Percentiles rank a stretch among this genome's conserved stretches.
These are phyloP conservation scores for Cercospora beticola DNA, from an alignment of 2,329 filamentous ascomycete genomes.

Conservation along the genomic window DNA sequence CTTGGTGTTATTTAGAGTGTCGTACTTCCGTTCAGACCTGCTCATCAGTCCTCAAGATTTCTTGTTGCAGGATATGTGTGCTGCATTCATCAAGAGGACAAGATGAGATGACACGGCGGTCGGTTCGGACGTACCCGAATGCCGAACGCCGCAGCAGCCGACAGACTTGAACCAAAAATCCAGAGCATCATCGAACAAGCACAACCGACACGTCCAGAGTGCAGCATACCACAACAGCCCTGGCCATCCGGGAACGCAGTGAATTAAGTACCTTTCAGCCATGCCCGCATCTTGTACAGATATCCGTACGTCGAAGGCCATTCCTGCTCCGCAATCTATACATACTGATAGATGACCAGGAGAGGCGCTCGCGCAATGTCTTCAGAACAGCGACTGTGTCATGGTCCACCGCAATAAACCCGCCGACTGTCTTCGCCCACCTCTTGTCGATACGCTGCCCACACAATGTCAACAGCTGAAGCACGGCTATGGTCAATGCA, in stretches of 20 bases:
- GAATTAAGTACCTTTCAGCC: not conserved
- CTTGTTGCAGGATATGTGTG: not conserved
- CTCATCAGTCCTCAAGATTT: not conserved
- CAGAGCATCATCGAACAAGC: not conserved
- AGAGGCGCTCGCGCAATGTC: conserved; percentile 86
- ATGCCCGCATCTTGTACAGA: conserved; percentile 98
- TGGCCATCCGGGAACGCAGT: not conserved
- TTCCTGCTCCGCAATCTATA: not conserved
- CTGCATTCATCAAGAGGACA: not conserved
- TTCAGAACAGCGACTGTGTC: conserved; percentile 94
- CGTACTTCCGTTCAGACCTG: no score
- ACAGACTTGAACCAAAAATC: not conserved
- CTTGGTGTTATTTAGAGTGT: no score
- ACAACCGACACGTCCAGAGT: not conserved
- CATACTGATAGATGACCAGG: conserved; percentile 54
- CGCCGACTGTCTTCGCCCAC: conserved; percentile 81
- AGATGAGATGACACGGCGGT: not conserved
- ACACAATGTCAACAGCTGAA: conserved; percentile 88
- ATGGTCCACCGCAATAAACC: conserved; percentile 86
- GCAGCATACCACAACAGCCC: not conserved
- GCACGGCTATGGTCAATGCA: conserved; percentile 91
- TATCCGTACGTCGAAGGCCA: conserved; percentile 66
- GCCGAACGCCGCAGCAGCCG: not conserved
- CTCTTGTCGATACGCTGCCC: conserved; percentile 78
- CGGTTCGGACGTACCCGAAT: not conserved